Conservation (phyloP, 2,329 filamentous ascomycete genomes). For the Ceratocystis harringtonii region DNA sequence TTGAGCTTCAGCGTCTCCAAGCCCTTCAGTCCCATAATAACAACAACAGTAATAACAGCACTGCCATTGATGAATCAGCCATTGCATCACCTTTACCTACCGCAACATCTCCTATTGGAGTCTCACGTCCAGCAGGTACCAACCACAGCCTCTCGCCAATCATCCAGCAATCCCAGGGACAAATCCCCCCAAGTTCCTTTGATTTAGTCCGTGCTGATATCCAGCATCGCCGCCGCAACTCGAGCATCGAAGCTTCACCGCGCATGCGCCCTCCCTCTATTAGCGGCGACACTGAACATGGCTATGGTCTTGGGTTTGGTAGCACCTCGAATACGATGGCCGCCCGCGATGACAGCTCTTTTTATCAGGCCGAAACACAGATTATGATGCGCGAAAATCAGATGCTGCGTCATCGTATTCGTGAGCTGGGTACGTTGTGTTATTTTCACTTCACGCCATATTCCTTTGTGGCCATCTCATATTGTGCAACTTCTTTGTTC, state of each 20-base stretch:
- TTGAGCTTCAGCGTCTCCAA: constrained; percentile 50
- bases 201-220: constrained; percentile 41
- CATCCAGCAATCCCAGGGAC: constrained; percentile 23
- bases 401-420: constrained; percentile 61
- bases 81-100: constrained; percentile 32
- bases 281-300: constrained; percentile 41
- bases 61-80: constrained; percentile 36
- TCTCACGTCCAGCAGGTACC: constrained; percentile 20
- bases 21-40: constrained; percentile 28
- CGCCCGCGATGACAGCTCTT: constrained; percentile 59
- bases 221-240: constrained; percentile 37
- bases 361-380: constrained; percentile 71
- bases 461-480: not conserved
- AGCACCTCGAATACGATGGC: constrained; percentile 28
- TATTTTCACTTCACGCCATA: not conserved
- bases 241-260: constrained; percentile 38
- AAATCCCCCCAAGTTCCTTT: constrained; percentile 40
- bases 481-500: not conserved
- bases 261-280: constrained; percentile 43
- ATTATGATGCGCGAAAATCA: constrained; percentile 66
- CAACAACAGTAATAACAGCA: not conserved
- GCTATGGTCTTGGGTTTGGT: constrained; percentile 22
- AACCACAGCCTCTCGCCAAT: constrained; percentile 37
- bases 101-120: constrained; percentile 24
- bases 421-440: constrained; percentile 48